Base-by-base conservation (phyloP, 331 rosid genomes). In the Malus hybrid region DNA sequence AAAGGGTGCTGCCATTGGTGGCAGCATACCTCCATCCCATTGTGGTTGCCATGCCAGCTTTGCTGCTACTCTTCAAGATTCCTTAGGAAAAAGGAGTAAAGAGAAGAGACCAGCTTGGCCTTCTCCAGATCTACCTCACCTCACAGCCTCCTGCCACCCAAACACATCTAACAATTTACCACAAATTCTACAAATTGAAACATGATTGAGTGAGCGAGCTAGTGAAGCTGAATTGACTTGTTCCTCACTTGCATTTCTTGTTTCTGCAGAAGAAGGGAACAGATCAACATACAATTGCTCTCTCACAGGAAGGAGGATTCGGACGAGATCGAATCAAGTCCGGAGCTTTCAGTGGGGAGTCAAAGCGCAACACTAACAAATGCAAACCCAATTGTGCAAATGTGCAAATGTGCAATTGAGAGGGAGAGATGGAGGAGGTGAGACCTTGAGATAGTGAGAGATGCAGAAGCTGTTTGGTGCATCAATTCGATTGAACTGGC, bases 1-100 rank as follows among this genome's bases (percentile, higher is more conserved):
- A 76, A 73, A 74, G 95, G 82, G 79, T 84, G 91, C 89, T 86
- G 86, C 97, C 99, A 82, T 91, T 94, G 82, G 80, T 87, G 89
- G 96, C 87, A 82, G 91, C 74, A 48, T 70, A 76, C 87, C 99
- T 86, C 97, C 97, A 90, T 84, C 93, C 75, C 42, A 87, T 22
- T 44, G 97, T 77, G 4, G 96, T 78, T 36, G 99, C 92, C 99
- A 95, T 53, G 14, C 48, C 48, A 42, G 88, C 81, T 87, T 85
- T 16, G 78, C 77, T 85, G 48, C 48, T 42, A 82, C 67, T 77
- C 68, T 73, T 69, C 61, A 76, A 84, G 76, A 84, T 77, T 48
- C 73, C 48, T 42, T 42, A 66, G 15, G 73, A 81, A 77, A 78
- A 68, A 81, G 73, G 77, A 57, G 76, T 68, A 26, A 71, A 75